Percentiles rank a stretch among this genome's conserved stretches.
phyloP scores from a whole-genome alignment of 2,329 filamentous ascomycete genomes.

The Colletotrichum phormii region DNA sequence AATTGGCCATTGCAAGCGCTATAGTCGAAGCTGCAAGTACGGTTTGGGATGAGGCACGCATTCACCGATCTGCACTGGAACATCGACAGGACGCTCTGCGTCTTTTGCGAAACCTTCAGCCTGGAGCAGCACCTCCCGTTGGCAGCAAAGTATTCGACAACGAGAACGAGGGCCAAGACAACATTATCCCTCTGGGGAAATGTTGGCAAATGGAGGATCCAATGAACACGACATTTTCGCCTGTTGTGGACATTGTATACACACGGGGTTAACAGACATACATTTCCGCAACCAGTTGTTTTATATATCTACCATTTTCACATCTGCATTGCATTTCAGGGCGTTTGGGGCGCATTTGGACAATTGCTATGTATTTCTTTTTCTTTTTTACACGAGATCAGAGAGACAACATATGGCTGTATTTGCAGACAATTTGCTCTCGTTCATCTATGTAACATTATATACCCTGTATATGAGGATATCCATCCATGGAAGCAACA shows the following conservation, averaged over 20 bases:
- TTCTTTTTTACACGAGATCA: not conserved
- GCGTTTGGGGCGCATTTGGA: not conserved
- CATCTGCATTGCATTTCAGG: conserved; percentile 26
- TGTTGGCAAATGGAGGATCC: conserved; percentile 51
- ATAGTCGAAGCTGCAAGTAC: conserved; percentile 66
- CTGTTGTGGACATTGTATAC: conserved; percentile 53
- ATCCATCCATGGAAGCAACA: conserved; percentile 12
- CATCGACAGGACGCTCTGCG: conserved; percentile 49
- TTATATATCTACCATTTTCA: conserved; percentile 6
- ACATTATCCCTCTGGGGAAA: not conserved
- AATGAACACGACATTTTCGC: conserved; percentile 49
- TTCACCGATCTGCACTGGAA: conserved; percentile 61
- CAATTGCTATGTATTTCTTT: not conserved
- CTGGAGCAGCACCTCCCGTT: conserved; percentile 41
- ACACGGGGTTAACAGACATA: conserved; percentile 16
- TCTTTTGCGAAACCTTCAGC: conserved; percentile 47
- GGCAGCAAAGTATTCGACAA: conserved; percentile 47
- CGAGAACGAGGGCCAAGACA: conserved; percentile 37
- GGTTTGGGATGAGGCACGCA: conserved; percentile 70
- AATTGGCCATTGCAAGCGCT: conserved; percentile 63
- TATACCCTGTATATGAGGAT: conserved; percentile 36
- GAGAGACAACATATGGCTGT: not conserved
- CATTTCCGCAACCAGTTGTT: conserved; percentile 1
- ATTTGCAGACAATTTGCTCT: conserved; percentile 8
- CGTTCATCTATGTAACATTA: conserved; percentile 25